Evolutionary conservation across 371 early-diverging fungal species (phyloP), one percentile per base, ranked within the genome.

Genomic region (Blastocladiella emersonii): DNA sequence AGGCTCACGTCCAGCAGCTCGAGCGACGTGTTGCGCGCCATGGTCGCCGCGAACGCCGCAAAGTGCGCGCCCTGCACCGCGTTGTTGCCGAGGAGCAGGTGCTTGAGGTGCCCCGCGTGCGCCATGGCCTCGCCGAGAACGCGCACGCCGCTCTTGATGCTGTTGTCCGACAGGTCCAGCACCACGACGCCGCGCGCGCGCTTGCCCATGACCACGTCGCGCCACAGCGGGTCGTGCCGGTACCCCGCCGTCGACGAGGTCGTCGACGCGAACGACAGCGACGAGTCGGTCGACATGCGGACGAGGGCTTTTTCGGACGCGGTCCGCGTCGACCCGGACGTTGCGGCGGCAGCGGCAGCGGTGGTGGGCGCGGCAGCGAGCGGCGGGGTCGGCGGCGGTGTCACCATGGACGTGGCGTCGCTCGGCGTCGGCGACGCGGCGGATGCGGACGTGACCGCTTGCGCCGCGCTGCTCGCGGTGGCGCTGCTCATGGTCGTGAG

Each of bases 181-280:
- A 51, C 53, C 30, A 51, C 53, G 6, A 51, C 15, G 0, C 53
- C 53, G 53, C 53, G 53, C 53, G 53, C 13, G 2, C 53, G 53
- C 32, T 51, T 51, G 17, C 53, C 53, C 53, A 51, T 51, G 17
- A 51, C 53, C 53, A 51, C 53, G 32, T 51, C 53, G 30, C 53
- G 53, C 53, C 53, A 51, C 34, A 51, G 53, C 53, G 53, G 53
- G 32, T 51, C 53, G 53, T 51, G 19, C n/a, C n/a, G n/a, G n/a
- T n/a, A n/a, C n/a, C n/a, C n/a, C 32, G 30, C 15, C 30, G 30
- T 7, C 2, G 23, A 21, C 21, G n/a, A 8, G 25, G 48, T 19
- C 1, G 25, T 8, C 25, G 48, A 17, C 48, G 48, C 8, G 17
- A 8, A 17, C 5, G 48, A 37, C 39, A 37, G 13, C 39, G 39